phyloP scores from a whole-genome alignment of 129 eudicot genomes.

The Solidago caesia region DNA sequence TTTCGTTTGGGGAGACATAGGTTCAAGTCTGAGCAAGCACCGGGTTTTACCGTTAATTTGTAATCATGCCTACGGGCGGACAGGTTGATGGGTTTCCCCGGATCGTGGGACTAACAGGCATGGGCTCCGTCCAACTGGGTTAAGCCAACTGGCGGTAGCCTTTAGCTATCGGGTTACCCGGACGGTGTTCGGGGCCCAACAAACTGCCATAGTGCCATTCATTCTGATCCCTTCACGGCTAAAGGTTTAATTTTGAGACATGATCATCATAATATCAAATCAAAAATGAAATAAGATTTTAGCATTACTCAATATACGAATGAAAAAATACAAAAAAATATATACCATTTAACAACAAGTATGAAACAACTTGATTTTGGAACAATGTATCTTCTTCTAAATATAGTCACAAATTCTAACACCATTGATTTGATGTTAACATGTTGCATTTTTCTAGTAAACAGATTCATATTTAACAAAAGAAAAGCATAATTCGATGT shows the following conservation, averaged over 20 bases:
- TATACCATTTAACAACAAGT: constrained; percentile 21
- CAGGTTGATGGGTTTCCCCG: too few relatives aligned
- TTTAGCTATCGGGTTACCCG: not conserved
- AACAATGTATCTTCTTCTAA: constrained; percentile 29
- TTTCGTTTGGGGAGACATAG: too few relatives aligned
- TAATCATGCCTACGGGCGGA: too few relatives aligned
- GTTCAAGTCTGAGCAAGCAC: too few relatives aligned
- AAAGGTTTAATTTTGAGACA: too few relatives aligned
- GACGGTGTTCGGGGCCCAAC: too few relatives aligned
- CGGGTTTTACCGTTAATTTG: too few relatives aligned
- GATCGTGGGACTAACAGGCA: too few relatives aligned
- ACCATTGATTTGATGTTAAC: constrained; percentile 33
- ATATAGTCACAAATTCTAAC: constrained; percentile 27
- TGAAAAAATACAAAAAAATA: constrained; percentile 11
- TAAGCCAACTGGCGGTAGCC: too few relatives aligned
- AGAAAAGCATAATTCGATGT: not conserved
- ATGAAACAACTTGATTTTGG: not conserved
- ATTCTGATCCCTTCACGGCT: too few relatives aligned
- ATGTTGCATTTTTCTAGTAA: constrained; percentile 27
- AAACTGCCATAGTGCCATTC: too few relatives aligned
- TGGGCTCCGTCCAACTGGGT: too few relatives aligned
- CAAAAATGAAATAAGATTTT: not conserved
- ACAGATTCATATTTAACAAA: constrained; percentile 26
- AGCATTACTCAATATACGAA: not conserved
- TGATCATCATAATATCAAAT: not conserved